Base-by-base conservation (phyloP, 2,329 filamentous ascomycete species). In the Microdochium bolleyi region DNA sequence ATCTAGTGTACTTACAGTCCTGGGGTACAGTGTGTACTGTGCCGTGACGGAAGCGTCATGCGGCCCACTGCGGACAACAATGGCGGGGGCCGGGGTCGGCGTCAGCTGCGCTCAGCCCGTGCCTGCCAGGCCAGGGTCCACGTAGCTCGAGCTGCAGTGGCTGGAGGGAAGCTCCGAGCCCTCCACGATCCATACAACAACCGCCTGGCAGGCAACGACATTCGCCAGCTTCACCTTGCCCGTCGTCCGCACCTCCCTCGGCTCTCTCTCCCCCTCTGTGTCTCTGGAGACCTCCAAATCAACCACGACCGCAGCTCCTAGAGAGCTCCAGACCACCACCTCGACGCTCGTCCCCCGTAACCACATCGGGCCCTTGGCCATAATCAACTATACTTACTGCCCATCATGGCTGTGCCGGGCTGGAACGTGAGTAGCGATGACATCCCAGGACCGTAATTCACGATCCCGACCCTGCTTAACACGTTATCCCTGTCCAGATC, bases 401-500 rank as follows among this genome's bases (percentile, higher is more conserved):
- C 41, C 41, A 46, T 46, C 41, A 46, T 46, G 41, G 41, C 41
- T 46, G 41, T 46, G 8, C 16, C 41, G 7, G 48, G 48, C 14
- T 49, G 48, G 48, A 49, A 49, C 25, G 48, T 49, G 14, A 49
- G 48, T 49, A 3, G 22, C 24, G 3, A 16, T 25, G 14, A 7
- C n/a, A 16, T 13, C 19, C 24, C 3, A 9, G 8, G 8, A 7
- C 24, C 19, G 9, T 16, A 4, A 25, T 16, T 14, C 24, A 3
- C 48, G 13, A 13, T 24, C 22, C 21, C n/a, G 54, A 24, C 38
- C 49, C 19, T 57, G 24, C 55, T 22, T 9, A 1, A 13, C 16
- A 41, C 41, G 4, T 8, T 49, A 16, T 10, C 30, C 10, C 27
- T 21, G 16, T 25, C 24, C 51, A 83, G 80, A 58, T 80, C 62